Evolutionary conservation across 1,284 basidiomycete species (phyloP), one percentile per base, ranked within the genome.

Genomic region (Sanghuangporus weigelae): DNA sequence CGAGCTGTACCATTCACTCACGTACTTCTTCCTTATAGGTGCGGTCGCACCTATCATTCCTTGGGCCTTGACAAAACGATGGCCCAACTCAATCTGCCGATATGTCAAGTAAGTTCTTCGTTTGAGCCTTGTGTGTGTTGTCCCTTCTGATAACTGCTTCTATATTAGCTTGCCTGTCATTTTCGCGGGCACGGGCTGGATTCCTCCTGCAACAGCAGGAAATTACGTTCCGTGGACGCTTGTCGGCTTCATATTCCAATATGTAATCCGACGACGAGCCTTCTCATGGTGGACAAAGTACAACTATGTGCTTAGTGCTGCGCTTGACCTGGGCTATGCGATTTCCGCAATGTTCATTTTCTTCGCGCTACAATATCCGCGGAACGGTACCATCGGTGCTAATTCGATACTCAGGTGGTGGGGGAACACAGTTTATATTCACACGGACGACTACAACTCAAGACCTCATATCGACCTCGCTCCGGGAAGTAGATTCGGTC

Each of bases 1-100:
- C 12, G 59, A 68, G 23, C 26, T 67, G 35, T 59, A 51, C 23
- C 50, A 65, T 74, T 73, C 71, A 8, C 62, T 70, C 11, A 63
- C 57, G 60, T 83, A 80, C 78, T 83, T 83, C 73, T 87, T 87
- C 81, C 76, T 85, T 57, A 68, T 84, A 57, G 85, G 85, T 23
- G 76, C 80, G 21, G 40, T 78, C n/a, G 73, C 74, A 42, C 85
- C 85, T 0, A 19, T 78, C 26, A 60, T 74, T 21, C 73, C 73
- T 7, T 82, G 71, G 57, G 57, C 78, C 48, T 72, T 82, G 66
- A 73, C 75, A 51, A 72, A 73, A 59, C 73, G 70, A 66, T 83
- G 74, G 76, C 81, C 77, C 62, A 78, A 79, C 69, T 74, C 74
- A 23, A 74, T 75, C 70, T 69, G 78, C 58, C 77, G 79, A 62